Conservation (phyloP, 1,139 yeast species). For the Geotrichum carabidarum region DNA sequence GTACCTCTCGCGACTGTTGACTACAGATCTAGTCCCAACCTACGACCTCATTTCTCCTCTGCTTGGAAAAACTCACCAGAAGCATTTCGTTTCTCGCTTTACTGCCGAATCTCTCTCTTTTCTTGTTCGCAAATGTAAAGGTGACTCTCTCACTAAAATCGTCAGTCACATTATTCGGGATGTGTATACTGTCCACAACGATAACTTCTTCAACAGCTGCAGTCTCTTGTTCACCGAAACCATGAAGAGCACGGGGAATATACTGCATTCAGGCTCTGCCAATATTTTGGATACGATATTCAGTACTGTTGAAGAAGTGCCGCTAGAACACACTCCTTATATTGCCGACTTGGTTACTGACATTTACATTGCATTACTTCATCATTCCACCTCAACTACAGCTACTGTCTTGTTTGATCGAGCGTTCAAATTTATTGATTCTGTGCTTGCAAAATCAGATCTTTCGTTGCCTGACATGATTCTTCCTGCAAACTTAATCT, state of each 20-base stretch:
- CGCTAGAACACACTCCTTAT: constrained; percentile 22
- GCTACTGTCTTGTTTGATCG: constrained; percentile 43
- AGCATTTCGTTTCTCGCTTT: constrained; percentile 67
- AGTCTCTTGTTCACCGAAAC: constrained; percentile 67
- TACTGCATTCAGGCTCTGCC: constrained; percentile 68
- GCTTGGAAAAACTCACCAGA: constrained; percentile 46
- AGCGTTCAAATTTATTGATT: constrained; percentile 24
- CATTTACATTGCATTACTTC: constrained; percentile 44
- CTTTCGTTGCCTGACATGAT: constrained; percentile 15
- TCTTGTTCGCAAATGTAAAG: constrained; percentile 63
- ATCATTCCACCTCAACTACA: constrained; percentile 56
- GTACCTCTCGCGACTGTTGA: constrained; percentile 62
- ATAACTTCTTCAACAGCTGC: constrained; percentile 54
- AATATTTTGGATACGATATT: constrained; percentile 42
- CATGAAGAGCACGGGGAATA: constrained; percentile 62
- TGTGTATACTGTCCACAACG: constrained; percentile 34
- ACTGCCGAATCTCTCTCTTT: constrained; percentile 90
- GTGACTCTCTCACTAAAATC: constrained; percentile 46
- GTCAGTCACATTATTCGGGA: constrained; percentile 51
- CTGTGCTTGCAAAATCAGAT: constrained; percentile 9
- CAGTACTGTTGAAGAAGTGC: not conserved
- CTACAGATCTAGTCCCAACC: constrained; percentile 62
- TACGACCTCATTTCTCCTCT: constrained; percentile 62
- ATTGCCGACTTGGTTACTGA: constrained; percentile 23
- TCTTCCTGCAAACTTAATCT: constrained; percentile 25